Evolutionary conservation across 495 filamentous ascomycete genomes (phyloP), one percentile per base, ranked within the genome.

Genomic region (Podospora pseudoanserina): DNA sequence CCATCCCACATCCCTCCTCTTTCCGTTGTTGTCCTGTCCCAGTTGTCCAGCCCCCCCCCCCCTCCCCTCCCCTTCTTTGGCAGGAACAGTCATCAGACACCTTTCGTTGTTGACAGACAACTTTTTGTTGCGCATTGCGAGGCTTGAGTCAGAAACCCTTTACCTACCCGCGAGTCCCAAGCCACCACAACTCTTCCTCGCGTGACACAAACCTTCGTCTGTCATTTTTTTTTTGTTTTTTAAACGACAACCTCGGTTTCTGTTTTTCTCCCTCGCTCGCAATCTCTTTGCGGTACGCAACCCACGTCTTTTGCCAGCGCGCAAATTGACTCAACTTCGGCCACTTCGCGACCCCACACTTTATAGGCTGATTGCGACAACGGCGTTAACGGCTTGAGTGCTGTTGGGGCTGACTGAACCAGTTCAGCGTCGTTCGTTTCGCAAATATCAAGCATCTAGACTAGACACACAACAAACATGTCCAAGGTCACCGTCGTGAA

Each of bases 401-500:
- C n/a, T 58, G 55, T 58, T 19, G 55, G 23, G 26, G 55, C 19
- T 58, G 55, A 26, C 55, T 56, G 54, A 15, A 20, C 54, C 54
- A 9, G 15, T 15, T 56, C 55, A 19, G 2, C 1, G 1, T 57
- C 54, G 9, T 26, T 58, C 13, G 56, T 20, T 58, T 58, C 23
- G 56, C 19, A 20, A 20, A 58, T 5, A 27, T 56, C 56, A 18
- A 23, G 23, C 19, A 27, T 23, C 56, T 58, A 27, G 56, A 58
- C 56, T 58, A 58, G 56, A 27, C 23, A 27, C 23, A 20, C 39
- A 49, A 11, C 7, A 49, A 49, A 60, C 28, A 82, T 82, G 80
- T 73, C 80, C 65, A 76, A 70, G 59, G 67, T 78, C 44, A 77
- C 78, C 23, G 71, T 82, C 39, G 85, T 91, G 58, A 91, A 87